A percentile compares a stretch with the other conserved stretches of the same genome.
phyloP scores from a whole-genome alignment of 108 stramenopile genomes.

The Skeletonema tropicum region DNA sequence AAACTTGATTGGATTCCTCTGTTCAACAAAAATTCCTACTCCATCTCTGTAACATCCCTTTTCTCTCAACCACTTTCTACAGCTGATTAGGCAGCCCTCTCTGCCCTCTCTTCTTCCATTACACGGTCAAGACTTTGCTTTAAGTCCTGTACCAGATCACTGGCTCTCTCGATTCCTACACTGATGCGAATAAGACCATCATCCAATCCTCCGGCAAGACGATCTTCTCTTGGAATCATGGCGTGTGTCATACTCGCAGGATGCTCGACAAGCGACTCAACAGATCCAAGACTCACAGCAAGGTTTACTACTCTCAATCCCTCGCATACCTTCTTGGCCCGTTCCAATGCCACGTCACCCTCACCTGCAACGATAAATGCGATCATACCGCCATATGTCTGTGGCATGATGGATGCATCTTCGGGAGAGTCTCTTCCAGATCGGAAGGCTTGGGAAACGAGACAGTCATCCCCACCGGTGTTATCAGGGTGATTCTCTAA shows the following conservation, averaged over 20 bases:
- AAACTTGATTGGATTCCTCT: background rate
- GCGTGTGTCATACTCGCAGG: constrained; percentile 90
- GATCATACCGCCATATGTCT: constrained; percentile 75
- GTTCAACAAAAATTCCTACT: background rate
- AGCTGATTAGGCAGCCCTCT: background rate
- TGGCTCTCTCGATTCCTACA: constrained; percentile 77
- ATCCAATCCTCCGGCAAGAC: constrained; percentile 64
- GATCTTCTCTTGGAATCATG: constrained; percentile 74
- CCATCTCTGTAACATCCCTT: background rate
- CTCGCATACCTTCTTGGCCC: constrained; percentile 57
- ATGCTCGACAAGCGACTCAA: constrained; percentile 79
- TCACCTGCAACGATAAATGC: constrained; percentile 71
- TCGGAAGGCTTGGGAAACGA: constrained; percentile 47
- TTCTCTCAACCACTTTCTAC: background rate
- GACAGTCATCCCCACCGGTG: constrained; percentile 29
- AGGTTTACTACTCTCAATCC: constrained; percentile 64
- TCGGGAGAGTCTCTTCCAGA: constrained; percentile 54
- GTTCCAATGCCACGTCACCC: constrained; percentile 52
- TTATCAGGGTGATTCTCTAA: constrained; percentile 61
- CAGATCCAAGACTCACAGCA: constrained; percentile 83
- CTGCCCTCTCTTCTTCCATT: constrained; percentile 25
- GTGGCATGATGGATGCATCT: constrained; percentile 44
- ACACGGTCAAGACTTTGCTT: constrained; percentile 59
- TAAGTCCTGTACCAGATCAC: constrained; percentile 79
- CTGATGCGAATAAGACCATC: constrained; percentile 79